Evolutionary conservation across 257 asterid species (phyloP).

Genomic region (Paulownia fortunei): DNA sequence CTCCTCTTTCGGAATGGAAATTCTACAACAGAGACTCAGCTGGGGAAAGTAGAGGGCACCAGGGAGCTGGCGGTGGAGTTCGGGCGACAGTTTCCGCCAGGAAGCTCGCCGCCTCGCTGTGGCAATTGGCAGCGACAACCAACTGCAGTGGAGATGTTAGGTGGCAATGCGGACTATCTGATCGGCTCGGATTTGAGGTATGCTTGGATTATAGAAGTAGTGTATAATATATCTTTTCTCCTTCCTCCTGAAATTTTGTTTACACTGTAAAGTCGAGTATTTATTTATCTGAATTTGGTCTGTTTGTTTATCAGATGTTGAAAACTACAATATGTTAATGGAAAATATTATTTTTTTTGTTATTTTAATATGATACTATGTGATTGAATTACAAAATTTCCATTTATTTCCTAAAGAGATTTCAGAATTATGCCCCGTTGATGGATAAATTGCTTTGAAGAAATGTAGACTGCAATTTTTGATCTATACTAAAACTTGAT

Average conservation of each 20-base stretch:
- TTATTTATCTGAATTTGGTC: not conserved
- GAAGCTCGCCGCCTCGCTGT: slow-evolving; percentile 46
- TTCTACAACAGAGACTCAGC: not conserved
- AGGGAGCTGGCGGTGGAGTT: not conserved
- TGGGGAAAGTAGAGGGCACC: no score
- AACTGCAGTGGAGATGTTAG: slow-evolving; percentile 7
- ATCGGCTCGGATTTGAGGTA: slow-evolving; percentile 36
- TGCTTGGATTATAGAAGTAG: no score
- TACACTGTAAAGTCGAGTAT: no score
- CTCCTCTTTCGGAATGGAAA: slow-evolving; percentile 29
- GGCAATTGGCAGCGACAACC: slow-evolving; percentile 38
- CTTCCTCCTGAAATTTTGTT: not conserved
- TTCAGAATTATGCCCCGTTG: no score
- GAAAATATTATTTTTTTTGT: no score
- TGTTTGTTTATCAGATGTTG: not conserved
- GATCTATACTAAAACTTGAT: no score
- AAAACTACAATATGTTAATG: no score
- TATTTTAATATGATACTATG: no score
- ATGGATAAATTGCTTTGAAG: no score
- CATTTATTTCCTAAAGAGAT: no score
- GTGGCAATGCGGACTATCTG: slow-evolving; percentile 31
- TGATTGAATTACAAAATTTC: no score
- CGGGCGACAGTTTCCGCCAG: slow-evolving; percentile 36
- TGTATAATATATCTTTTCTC: not conserved
- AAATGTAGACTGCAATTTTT: no score